Evolutionary conservation across 306 rosid species (phyloP).

Genomic region (Crotalaria pallida): DNA sequence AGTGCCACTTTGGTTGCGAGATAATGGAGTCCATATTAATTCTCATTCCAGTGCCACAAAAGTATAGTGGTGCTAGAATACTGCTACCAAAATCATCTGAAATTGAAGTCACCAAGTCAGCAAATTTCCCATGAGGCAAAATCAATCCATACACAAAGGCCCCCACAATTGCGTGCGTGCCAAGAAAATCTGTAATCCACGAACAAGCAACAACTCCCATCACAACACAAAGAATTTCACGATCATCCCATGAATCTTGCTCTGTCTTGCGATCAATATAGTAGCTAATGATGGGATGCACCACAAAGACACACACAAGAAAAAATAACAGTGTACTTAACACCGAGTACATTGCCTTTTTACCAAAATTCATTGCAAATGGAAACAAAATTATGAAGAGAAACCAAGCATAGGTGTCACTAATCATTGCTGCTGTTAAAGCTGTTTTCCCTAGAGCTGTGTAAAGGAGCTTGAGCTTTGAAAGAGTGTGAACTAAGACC

Average conservation of each 20-base stretch:
- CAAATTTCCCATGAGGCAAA: conserved; percentile 36
- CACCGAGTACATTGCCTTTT: not conserved
- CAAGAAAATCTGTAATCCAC: conserved; percentile 30
- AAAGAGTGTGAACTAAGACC: conserved; percentile 27
- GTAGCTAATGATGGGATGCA: conserved; percentile 17
- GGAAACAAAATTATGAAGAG: conserved; percentile 27
- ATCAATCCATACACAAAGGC: conserved; percentile 47
- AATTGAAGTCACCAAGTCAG: conserved; percentile 5
- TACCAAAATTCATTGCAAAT: conserved; percentile 8
- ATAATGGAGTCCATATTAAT: not conserved
- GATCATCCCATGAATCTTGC: conserved; percentile 18
- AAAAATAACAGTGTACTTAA: not conserved
- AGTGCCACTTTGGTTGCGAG: not conserved
- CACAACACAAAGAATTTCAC: conserved; percentile 13
- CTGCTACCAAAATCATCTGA: conserved; percentile 29
- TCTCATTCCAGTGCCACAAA: conserved; percentile 20
- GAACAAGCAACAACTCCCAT: conserved; percentile 23
- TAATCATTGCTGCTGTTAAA: conserved; percentile 28
- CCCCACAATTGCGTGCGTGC: conserved; percentile 33
- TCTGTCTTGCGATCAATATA: conserved; percentile 11
- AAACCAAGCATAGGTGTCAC: conserved; percentile 38
- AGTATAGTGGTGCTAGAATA: conserved; percentile 20
- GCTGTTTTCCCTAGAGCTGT: conserved; percentile 34
- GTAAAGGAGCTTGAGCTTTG: conserved; percentile 37
- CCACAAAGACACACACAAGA: conserved; percentile 1